phyloP scores from a whole-genome alignment of 495 filamentous ascomycete species.

The Ramalina intermedia region DNA sequence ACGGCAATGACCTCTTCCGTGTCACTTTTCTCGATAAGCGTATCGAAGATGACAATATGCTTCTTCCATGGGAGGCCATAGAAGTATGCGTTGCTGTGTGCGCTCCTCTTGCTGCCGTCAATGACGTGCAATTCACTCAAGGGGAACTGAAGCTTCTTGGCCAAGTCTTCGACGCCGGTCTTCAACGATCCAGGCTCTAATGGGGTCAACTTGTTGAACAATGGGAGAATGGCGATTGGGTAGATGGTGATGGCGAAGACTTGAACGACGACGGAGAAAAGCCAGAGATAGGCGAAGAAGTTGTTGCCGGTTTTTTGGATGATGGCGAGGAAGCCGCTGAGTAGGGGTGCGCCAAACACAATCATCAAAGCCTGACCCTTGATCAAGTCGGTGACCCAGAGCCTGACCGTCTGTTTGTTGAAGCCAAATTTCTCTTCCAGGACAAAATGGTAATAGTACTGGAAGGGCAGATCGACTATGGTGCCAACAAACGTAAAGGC shows the following conservation, averaged over 20 bases:
- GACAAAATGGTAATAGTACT: conserved; percentile 86
- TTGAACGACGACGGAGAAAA: conserved; percentile 77
- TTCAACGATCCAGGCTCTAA: conserved; percentile 77
- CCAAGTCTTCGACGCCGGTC: conserved; percentile 72
- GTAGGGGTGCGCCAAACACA: conserved; percentile 68
- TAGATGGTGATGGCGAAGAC: conserved; percentile 92
- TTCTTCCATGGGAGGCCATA: conserved; percentile 98
- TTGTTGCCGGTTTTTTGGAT: conserved; percentile 77
- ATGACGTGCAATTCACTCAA: conserved; percentile 85
- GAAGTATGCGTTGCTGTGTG: conserved; percentile 97
- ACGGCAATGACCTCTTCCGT: conserved; percentile 88
- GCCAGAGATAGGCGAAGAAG: conserved; percentile 97
- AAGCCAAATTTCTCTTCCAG: conserved; percentile 96
- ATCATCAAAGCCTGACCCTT: conserved; percentile 76
- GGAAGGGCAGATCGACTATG: conserved; percentile 61
- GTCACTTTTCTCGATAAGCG: conserved; percentile 85
- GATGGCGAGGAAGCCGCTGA: conserved; percentile 80
- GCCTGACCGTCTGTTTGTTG: conserved; percentile 86
- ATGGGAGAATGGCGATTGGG: conserved; percentile 79
- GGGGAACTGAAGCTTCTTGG: conserved; percentile 76
- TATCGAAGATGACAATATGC: conserved; percentile 99
- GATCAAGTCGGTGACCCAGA: conserved; percentile 84
- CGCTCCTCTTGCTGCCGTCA: conserved; percentile 91
- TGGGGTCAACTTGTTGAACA: conserved; percentile 97
- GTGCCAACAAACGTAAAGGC: conserved; percentile 70